Evolutionary conservation across 805 yeast species (phyloP), one percentile per base, ranked within the genome.

Genomic region (Zygotorulaspora florentina): DNA sequence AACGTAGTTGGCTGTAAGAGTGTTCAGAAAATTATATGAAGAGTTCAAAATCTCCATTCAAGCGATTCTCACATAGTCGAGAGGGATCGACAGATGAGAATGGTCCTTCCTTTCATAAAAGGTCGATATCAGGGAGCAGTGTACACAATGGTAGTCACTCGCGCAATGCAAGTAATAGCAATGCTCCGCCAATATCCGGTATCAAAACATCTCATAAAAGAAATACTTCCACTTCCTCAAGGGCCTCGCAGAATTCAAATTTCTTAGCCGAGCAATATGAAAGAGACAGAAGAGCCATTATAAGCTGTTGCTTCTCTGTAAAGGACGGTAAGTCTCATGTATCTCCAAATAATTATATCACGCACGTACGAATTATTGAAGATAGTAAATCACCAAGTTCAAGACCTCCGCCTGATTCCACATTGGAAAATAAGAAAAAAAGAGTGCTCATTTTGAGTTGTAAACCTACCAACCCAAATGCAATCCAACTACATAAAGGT

Each of bases 401-500:
- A 0, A 76, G 85, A 27, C 96, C 96, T 0, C 87, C 93, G 0
- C 62, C 74, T 1, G 67, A 66, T 37, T 71, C 82, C 3, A 59
- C 73, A 1, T 56, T 60, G 47, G 66, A 65, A 23, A 75, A 68
- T 64, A 85, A 70, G 54, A 87, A 88, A 54, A 72, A 75, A 33
- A 70, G 95, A 59, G 68, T 84, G 3, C 65, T 86, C 6, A 65
- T 65, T 11, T 16, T 71, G n/a, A 61, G 66, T 40, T 52, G 68
- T 10, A 64, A 82, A 16, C 79, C 90, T 30, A 79, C 77, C 2
- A 79, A 83, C 59, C 71, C 76, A 39, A 74, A 82, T 6, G 91
- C 91, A 0, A 82, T 86, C 27, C 73, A 81, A 46, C 56, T 90
- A 10, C 96, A 89, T 62, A 90, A 91, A 65, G 96, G 95, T 2